Conservation (phyloP, 2,329 filamentous ascomycete genomes). For the Laburnicola sp. region DNA sequence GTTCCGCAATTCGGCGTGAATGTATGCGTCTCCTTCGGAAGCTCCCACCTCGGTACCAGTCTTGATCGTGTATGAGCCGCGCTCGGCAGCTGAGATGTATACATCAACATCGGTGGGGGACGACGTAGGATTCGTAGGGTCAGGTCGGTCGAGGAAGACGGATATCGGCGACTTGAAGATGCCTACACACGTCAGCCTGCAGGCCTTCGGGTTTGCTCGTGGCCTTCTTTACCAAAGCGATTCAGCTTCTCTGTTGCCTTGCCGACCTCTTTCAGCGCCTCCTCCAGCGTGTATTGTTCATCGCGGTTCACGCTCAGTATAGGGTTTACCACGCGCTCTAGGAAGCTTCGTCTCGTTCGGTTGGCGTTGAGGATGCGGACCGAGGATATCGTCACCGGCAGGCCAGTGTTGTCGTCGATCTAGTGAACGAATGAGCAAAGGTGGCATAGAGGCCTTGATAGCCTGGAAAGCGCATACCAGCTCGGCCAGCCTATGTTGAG, state of each 20-base stretch:
- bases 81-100: constrained; percentile 75
- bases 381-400: constrained; percentile 85
- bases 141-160: constrained; percentile 78
- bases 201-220: constrained; percentile 1
- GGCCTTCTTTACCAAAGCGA: constrained; percentile 67
- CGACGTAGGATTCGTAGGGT: constrained; percentile 67
- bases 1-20: constrained; percentile 84
- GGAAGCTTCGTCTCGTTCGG: constrained; percentile 81
- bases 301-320: constrained; percentile 70
- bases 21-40: constrained; percentile 89
- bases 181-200: constrained; percentile 55
- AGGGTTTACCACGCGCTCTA: constrained; percentile 78
- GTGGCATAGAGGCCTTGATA: constrained; percentile 4
- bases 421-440: constrained; percentile 38
- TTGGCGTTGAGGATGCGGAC: constrained; percentile 80
- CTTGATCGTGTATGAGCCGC: constrained; percentile 82
- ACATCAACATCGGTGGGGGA: constrained; percentile 80
- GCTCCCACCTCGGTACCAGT: constrained; percentile 95
- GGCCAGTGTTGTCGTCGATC: constrained; percentile 80
- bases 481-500: constrained; percentile 65
- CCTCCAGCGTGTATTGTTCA: constrained; percentile 73
- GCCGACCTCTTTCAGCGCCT: constrained; percentile 72
- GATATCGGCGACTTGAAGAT: constrained; percentile 85
- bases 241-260: constrained; percentile 73
- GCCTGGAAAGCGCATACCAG: constrained; percentile 54